These are phyloP conservation scores for Trichoderma erinaceum DNA, from an alignment of 495 filamentous ascomycete genomes.

Conservation along the genomic window DNA sequence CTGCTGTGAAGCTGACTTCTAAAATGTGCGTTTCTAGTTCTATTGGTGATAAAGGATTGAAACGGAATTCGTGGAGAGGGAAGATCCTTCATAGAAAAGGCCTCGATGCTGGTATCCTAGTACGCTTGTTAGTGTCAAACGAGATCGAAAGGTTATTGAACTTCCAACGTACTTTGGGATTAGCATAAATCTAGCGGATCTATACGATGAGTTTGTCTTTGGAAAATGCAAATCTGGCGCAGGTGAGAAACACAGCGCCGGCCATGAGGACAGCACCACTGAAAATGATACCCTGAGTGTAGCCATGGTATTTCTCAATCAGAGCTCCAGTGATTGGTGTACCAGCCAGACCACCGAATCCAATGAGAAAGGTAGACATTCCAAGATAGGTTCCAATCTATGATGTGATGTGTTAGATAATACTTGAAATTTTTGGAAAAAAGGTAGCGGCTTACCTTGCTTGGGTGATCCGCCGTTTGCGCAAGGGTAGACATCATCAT, in stretches of 20 bases:
- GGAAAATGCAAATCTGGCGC: background rate
- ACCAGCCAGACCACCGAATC: background rate
- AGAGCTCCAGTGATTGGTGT: conserved; percentile 3
- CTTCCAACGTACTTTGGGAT: background rate
- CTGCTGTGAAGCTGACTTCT: background rate
- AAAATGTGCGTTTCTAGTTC: background rate
- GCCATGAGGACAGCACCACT: background rate
- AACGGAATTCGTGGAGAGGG: too few species aligned
- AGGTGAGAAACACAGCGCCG: background rate
- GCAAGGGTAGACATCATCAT: background rate
- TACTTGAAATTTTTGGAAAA: background rate
- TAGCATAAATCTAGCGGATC: background rate
- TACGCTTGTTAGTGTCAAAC: too few species aligned
- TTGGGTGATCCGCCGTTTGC: background rate
- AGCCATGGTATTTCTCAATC: background rate
- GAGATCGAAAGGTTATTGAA: background rate
- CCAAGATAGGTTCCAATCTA: conserved; percentile 6
- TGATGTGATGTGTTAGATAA: background rate
- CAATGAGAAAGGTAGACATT: conserved; percentile 8
- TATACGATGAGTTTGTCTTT: background rate
- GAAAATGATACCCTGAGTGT: conserved; percentile 2
- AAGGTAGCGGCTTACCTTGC: background rate
- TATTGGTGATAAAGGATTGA: too few species aligned
- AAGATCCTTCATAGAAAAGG: too few species aligned
- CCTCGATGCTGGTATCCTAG: too few species aligned